These are phyloP conservation scores for Eruca vesicaria DNA, from an alignment of 441 rosid species.

Conservation along the genomic window DNA sequence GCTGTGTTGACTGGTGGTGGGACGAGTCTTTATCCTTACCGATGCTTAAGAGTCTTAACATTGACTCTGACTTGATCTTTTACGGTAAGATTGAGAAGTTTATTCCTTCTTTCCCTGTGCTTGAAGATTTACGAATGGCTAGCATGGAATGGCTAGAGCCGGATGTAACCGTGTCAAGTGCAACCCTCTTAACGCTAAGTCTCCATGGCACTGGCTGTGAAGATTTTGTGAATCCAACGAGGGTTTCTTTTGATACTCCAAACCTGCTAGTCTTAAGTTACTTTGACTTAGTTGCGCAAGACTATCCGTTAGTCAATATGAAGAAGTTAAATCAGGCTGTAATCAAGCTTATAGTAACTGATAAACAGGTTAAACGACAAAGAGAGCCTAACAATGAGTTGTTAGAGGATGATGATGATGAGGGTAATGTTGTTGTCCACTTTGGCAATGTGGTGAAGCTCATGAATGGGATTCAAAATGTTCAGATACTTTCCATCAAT, in stretches of 20 bases:
- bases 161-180: not conserved
- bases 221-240: not conserved
- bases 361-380: not conserved
- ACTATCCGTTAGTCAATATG: not conserved
- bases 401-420: not conserved
- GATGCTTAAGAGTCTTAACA: constrained; percentile 15
- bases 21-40: not conserved
- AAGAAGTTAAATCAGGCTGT: not conserved
- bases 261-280: not conserved
- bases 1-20: not conserved
- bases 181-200: not conserved
- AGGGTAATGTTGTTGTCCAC: not conserved
- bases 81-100: not conserved
- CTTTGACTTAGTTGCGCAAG: not conserved
- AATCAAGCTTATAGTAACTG: not conserved
- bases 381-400: not conserved
- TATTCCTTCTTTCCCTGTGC: constrained; percentile 15
- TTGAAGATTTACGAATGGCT: not conserved
- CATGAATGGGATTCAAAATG: constrained; percentile 7
- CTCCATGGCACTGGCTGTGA: not conserved
- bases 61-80: not conserved
- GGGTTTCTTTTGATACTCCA: not conserved
- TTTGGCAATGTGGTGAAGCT: constrained; percentile 21
- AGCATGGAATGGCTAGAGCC: not conserved
- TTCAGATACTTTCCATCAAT: not conserved